Base-by-base conservation (phyloP, 371 early-diverging fungal species). In the Sporodiniella umbellata region DNA sequence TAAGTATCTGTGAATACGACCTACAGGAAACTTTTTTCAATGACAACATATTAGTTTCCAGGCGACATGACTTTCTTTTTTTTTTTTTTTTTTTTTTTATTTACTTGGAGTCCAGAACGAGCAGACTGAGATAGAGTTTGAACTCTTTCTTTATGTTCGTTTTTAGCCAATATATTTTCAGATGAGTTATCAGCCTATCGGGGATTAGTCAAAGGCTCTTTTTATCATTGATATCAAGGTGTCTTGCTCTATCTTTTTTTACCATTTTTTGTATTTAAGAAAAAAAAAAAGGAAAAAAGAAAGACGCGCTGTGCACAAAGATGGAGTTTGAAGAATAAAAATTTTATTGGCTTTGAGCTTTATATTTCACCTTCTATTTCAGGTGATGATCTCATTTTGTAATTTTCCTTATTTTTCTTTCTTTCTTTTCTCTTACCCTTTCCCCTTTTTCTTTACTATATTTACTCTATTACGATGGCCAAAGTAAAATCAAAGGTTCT, bases 1-100 rank as follows among this genome's bases (percentile, higher is more conserved):
- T 58, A 93, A 72, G 66, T 92, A 90, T 49, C 94, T 82, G 69
- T 93, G 94, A 61, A 93, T 89, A 76, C 94, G 93, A 42, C 94
- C 90, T 19, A 90, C 90, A 37, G 90, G 91, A 59, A 89, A 90
- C 82, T 89, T 35, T 8, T 31, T n/a, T 14, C 35, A 35, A 35
- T 8, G 12, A 18, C 37, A n/a, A n/a, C n/a, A n/a, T n/a, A 6
- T 37, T 37, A 37, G 37, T 37, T 37, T 37, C n/a, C 15, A 48
- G 8, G 28, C 6, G 21, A 23, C 7, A 31, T 17, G 6, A 49
- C 30, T 28, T 28, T 28, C 30, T 40, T 10, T 23, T 23, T 4
- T 22, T 4, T 12, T 18, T 17, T 19, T 39, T 55, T 46, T 49
- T 21, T 42, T 37, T 49, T 45, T 23, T 35, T 25, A 10, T 37